phyloP scores from a whole-genome alignment of 2,329 filamentous ascomycete genomes.

The Bipolaris sorokiniana region DNA sequence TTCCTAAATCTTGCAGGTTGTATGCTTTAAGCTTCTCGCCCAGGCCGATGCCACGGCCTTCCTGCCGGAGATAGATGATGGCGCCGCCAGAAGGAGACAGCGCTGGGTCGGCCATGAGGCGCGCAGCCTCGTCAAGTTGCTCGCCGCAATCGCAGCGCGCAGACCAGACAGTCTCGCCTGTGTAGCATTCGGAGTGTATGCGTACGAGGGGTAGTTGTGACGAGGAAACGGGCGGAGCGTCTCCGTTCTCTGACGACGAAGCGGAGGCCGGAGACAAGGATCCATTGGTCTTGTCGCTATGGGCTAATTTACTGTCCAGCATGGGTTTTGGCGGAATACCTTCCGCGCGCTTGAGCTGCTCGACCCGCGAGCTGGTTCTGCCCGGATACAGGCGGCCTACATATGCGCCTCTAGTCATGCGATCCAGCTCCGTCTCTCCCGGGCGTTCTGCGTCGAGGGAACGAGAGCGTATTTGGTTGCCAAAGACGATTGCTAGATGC shows the following conservation, averaged over 20 bases:
- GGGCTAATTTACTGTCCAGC: conserved; percentile 10
- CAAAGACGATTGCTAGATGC: conserved; percentile 96
- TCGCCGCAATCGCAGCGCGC: conserved; percentile 97
- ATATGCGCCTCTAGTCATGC: conserved; percentile 95
- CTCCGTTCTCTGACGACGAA: conserved; percentile 38
- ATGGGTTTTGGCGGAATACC: conserved; percentile 32
- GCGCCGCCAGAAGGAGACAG: conserved; percentile 73
- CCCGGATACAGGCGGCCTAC: conserved; percentile 86
- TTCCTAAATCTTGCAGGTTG: conserved; percentile 93
- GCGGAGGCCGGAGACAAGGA: conserved; percentile 27
- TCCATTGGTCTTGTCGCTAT: conserved; percentile 17
- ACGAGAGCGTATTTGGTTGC: conserved; percentile 76
- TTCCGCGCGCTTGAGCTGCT: conserved; percentile 54
- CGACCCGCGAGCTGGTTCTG: conserved; percentile 74
- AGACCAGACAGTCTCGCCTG: conserved; percentile 97
- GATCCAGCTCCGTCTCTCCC: conserved; percentile 84
- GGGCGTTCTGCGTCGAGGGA: conserved; percentile 72
- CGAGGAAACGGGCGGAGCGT: conserved; percentile 34
- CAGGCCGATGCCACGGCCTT: conserved; percentile 92
- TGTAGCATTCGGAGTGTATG: conserved; percentile 98
- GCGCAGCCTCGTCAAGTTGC: conserved; percentile 93
- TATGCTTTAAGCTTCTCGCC: conserved; percentile 98
- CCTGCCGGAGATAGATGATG: conserved; percentile 94
- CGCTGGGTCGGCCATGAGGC: conserved; percentile 79
- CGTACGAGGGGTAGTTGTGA: conserved; percentile 74